Evolutionary conservation across 2,329 filamentous ascomycete species (phyloP).

Genomic region (Cordyceps javanica): DNA sequence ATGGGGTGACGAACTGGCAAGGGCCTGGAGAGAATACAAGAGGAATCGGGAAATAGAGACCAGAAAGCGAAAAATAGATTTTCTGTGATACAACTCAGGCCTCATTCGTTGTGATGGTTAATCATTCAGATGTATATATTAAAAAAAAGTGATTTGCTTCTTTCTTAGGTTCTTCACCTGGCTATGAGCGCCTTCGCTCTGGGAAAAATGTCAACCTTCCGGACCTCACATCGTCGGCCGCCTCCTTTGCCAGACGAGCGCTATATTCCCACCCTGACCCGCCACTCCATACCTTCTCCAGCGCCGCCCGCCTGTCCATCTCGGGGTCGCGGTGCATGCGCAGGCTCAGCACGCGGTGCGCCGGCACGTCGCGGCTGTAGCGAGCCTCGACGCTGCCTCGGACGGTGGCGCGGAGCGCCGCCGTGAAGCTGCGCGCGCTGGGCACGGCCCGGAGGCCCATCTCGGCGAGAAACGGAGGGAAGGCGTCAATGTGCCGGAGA

Average conservation of each 20-base stretch:
- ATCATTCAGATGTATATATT: no score
- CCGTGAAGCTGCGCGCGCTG: constrained; percentile 23
- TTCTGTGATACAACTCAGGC: no score
- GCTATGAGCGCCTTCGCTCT: neutral
- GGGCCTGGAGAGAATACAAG: no score
- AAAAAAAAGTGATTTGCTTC: neutral
- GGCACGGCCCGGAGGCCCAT: constrained; percentile 34
- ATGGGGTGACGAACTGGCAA: no score
- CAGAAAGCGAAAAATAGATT: no score
- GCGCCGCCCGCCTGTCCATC: neutral
- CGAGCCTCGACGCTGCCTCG: constrained; percentile 26
- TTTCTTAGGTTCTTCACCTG: neutral
- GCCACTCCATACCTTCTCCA: neutral
- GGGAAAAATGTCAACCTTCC: constrained; percentile 7
- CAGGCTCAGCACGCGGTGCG: neutral
- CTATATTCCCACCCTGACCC: neutral
- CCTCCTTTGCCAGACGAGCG: neutral
- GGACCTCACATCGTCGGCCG: neutral
- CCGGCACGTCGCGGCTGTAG: constrained; percentile 23
- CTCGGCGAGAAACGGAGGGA: constrained; percentile 34
- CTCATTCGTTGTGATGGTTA: no score
- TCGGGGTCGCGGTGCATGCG: constrained; percentile 1
- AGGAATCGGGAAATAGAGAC: no score
- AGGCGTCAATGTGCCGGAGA: constrained; percentile 35
- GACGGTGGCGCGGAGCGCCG: constrained; percentile 28